phyloP scores from a whole-genome alignment of 2,329 filamentous ascomycete species.

The Scorias spongiosa region DNA sequence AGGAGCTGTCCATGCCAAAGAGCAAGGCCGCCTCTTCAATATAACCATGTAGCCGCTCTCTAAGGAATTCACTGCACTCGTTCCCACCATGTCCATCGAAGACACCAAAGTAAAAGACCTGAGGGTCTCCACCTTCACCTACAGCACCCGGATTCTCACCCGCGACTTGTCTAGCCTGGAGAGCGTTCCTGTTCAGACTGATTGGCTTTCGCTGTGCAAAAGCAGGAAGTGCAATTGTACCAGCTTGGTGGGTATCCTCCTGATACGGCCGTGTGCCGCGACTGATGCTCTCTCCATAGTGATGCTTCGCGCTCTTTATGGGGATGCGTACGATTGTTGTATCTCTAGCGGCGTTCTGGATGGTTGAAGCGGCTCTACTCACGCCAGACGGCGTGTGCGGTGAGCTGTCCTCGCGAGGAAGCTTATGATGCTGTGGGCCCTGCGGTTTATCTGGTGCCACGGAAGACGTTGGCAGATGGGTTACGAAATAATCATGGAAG shows the following conservation, averaged over 20 bases:
- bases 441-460: conserved; percentile 56
- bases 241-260: conserved; percentile 87
- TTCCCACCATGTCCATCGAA: conserved; percentile 91
- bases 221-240: conserved; percentile 81
- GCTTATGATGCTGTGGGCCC: conserved; percentile 59
- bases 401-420: conserved; percentile 69
- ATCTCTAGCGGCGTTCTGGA: conserved; percentile 43
- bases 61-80: conserved; percentile 76
- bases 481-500: conserved; percentile 97
- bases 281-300: conserved; percentile 69
- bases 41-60: conserved; percentile 73
- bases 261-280: conserved; percentile 78
- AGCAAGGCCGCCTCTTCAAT: conserved; percentile 65
- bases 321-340: conserved; percentile 92
- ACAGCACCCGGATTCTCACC: conserved; percentile 41
- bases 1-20: conserved; percentile 65
- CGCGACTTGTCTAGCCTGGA: conserved; percentile 10
- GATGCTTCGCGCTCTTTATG: conserved; percentile 83
- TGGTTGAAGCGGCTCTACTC: conserved; percentile 7
- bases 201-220: conserved; percentile 75
- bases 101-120: conserved; percentile 93
- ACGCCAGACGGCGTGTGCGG: conserved; percentile 41
- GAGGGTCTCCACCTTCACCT: conserved; percentile 71
- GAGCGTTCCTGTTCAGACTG: conserved; percentile 32
- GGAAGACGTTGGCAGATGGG: conserved; percentile 83